Evolutionary conservation across 768 basidiomycete genomes (phyloP).

Genomic region (Leccinum ochraceum): DNA sequence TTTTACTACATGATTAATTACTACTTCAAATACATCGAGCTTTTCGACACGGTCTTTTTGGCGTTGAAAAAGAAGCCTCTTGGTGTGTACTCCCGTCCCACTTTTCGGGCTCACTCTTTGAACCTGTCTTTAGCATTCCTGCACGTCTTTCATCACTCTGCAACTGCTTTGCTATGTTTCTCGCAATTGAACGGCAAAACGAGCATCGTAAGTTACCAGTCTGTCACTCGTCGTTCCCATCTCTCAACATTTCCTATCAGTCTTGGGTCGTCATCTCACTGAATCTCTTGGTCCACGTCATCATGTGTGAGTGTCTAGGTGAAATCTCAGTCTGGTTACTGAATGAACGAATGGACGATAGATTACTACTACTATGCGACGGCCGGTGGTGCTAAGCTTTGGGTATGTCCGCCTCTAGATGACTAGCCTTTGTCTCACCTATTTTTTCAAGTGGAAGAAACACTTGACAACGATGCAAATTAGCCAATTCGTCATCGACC

Average conservation of each 20-base stretch:
- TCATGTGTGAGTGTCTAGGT: slow-evolving; percentile 81
- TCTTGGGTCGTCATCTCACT: slow-evolving; percentile 95
- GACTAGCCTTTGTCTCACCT: slow-evolving; percentile 2
- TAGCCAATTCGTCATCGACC: slow-evolving; percentile 90
- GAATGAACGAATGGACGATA: slow-evolving; percentile 28
- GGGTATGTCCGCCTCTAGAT: slow-evolving; percentile 56
- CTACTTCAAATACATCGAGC: slow-evolving; percentile 96
- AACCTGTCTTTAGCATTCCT: slow-evolving; percentile 69
- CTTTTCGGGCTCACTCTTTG: slow-evolving; percentile 1
- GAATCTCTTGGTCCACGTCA: slow-evolving; percentile 91
- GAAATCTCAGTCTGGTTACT: neutral
- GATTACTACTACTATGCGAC: slow-evolving; percentile 99
- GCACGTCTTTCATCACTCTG: slow-evolving; percentile 99
- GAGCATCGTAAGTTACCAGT: slow-evolving; percentile 70
- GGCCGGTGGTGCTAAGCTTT: slow-evolving; percentile 94
- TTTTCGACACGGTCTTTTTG: slow-evolving; percentile 96
- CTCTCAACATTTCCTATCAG: slow-evolving; percentile 40
- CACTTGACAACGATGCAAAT: slow-evolving; percentile 98
- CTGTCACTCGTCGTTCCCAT: neutral
- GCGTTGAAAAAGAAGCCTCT: slow-evolving; percentile 98
- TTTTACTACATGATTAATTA: slow-evolving; percentile 99
- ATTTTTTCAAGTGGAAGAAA: slow-evolving; percentile 85
- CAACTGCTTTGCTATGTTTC: slow-evolving; percentile 93
- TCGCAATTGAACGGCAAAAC: slow-evolving; percentile 94
- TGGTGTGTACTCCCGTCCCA: slow-evolving; percentile 49